Evolutionary conservation across 208 protist genomes (phyloP).

Genomic region (Strigomonas culicis): DNA sequence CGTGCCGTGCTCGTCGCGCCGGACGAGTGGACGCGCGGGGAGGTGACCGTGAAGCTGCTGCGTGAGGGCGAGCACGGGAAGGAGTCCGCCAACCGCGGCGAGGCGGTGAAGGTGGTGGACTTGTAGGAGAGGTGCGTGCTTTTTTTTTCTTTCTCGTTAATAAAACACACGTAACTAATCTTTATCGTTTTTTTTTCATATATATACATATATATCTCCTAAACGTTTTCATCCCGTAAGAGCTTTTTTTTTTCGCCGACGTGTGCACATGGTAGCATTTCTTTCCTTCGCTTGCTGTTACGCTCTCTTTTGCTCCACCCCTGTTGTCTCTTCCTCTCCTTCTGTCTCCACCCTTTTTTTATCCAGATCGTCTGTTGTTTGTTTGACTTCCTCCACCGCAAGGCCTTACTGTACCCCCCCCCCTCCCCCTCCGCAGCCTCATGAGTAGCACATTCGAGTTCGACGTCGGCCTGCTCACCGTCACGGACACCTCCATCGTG

Average conservation of each 20-base stretch:
- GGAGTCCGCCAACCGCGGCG: slow-evolving; percentile 49
- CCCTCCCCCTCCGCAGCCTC: not conserved
- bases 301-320: not conserved
- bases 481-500: slow-evolving; percentile 76
- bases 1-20: slow-evolving; percentile 91
- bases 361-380: not conserved
- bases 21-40: slow-evolving; percentile 88
- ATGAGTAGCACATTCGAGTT: slow-evolving; percentile 73
- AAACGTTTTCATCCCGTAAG: not conserved
- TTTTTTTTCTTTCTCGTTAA: slow-evolving; percentile 11
- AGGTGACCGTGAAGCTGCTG: slow-evolving; percentile 92
- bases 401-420: not conserved
- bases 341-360: not conserved
- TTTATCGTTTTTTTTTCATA: slow-evolving; percentile 11
- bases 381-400: not conserved
- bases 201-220: not conserved
- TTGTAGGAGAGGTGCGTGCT: slow-evolving; percentile 18
- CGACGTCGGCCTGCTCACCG: slow-evolving; percentile 72
- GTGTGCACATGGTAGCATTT: too few relatives aligned
- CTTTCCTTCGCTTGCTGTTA: not conserved
- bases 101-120: slow-evolving; percentile 47
- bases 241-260: too few relatives aligned
- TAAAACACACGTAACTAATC: not conserved
- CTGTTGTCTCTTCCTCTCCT: not conserved
- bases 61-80: slow-evolving; percentile 54